phyloP scores from a whole-genome alignment of 2,329 filamentous ascomycete species.

The Helotiales sp. region DNA sequence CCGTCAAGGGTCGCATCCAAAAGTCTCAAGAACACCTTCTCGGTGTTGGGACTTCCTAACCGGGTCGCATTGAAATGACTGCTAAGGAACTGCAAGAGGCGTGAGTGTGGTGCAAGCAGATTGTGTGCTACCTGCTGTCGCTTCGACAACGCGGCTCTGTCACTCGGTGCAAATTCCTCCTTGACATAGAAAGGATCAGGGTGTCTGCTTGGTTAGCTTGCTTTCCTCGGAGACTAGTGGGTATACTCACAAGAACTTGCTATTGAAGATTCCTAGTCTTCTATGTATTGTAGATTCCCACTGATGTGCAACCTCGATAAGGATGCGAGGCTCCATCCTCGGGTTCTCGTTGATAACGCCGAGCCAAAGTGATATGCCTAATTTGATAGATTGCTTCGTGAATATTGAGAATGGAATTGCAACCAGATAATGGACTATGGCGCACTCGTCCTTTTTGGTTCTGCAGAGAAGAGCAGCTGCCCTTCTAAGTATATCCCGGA shows the following conservation, averaged over 20 bases:
- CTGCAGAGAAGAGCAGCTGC: conserved; percentile 86
- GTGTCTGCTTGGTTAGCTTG: conserved; percentile 46
- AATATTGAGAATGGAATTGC: conserved; percentile 91
- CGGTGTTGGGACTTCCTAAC: conserved; percentile 79
- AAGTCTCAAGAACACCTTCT: conserved; percentile 78
- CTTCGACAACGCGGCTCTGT: conserved; percentile 71
- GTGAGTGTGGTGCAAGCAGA: conserved; percentile 81
- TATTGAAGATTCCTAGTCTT: conserved; percentile 79
- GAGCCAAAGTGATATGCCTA: conserved; percentile 94
- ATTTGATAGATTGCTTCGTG: conserved; percentile 91
- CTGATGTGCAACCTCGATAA: conserved; percentile 84
- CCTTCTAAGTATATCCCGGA: conserved; percentile 78
- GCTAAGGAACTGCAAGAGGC: conserved; percentile 82
- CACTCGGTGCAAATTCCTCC: conserved; percentile 90
- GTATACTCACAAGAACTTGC: conserved; percentile 58
- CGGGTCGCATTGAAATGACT: conserved; percentile 95
- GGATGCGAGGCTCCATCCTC: conserved; percentile 78
- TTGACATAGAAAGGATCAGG: conserved; percentile 87
- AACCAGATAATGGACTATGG: conserved; percentile 84
- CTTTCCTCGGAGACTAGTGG: background rate
- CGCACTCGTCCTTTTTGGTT: conserved; percentile 70
- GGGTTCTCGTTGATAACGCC: conserved; percentile 97
- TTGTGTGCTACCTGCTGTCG: conserved; percentile 79
- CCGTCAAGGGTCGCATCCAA: conserved; percentile 77
- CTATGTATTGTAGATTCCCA: conserved; percentile 85